These are phyloP conservation scores for Debaryomyces tyrocola DNA, from an alignment of 805 yeast species.

Conservation along the genomic window DNA sequence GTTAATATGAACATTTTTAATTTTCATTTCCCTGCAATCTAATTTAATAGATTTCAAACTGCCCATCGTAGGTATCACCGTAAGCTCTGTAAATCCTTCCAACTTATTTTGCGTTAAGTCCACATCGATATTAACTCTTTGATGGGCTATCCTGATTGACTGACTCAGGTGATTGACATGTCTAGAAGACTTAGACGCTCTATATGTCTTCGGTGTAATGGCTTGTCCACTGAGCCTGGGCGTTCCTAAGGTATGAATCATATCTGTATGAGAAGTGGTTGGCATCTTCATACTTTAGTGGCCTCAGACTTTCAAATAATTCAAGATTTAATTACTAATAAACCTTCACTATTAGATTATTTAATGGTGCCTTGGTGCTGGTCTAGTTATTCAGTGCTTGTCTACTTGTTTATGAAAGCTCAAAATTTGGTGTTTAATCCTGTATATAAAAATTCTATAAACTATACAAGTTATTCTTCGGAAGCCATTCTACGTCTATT, in stretches of 20 bases:
- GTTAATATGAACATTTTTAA: slow-evolving; percentile 63
- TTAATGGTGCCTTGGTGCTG: no score
- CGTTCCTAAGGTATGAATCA: slow-evolving; percentile 7
- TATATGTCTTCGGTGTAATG: slow-evolving; percentile 19
- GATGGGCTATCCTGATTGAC: slow-evolving; percentile 77
- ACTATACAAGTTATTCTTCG: not conserved
- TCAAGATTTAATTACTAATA: not conserved
- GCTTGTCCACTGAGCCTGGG: slow-evolving; percentile 8
- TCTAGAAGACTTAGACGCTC: slow-evolving; percentile 17
- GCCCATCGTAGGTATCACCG: slow-evolving; percentile 69
- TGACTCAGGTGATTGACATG: slow-evolving; percentile 34
- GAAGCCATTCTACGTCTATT: slow-evolving; percentile 15
- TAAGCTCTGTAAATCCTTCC: slow-evolving; percentile 77
- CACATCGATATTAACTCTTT: slow-evolving; percentile 75
- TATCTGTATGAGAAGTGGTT: not conserved
- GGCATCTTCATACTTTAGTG: not conserved
- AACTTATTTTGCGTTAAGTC: slow-evolving; percentile 63
- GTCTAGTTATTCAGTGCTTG: no score
- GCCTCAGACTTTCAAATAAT: not conserved
- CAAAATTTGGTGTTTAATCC: not conserved
- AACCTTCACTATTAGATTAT: not conserved
- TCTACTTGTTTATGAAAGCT: no score
- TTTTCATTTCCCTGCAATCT: slow-evolving; percentile 76
- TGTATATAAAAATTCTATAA: slow-evolving; percentile 2
- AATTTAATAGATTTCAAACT: slow-evolving; percentile 58